Base-by-base conservation (phyloP, 495 filamentous ascomycete species). In the Aspergillus saccharolyticus region DNA sequence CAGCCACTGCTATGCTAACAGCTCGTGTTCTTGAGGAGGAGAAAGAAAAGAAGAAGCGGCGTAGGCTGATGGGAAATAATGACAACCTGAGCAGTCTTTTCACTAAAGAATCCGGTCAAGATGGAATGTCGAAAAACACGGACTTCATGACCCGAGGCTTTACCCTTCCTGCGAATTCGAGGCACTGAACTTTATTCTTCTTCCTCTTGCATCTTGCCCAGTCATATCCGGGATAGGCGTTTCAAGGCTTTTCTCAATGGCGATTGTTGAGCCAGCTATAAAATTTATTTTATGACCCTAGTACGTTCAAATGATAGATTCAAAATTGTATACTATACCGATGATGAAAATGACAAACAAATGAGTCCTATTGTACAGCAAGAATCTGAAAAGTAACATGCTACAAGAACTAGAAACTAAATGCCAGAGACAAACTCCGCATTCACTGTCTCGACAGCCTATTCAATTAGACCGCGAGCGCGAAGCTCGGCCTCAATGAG, bases 11-110 rank as follows among this genome's bases (percentile, higher is more conserved):
- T 0, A 85, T 83, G 12, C 70, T 97, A 19, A 95, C 94, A 6
- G 89, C 87, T 0, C 90, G 83, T 59, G 91, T 98, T 0, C 67
- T 96, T 9, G 85, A 86, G 9, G 94, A 97, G 58, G 88, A 96
- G 67, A 86, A 90, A 48, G 85, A 87, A 64, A 82, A 80, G 58
- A 89, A 89, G 48, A 96, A 95, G 69, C 74, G 85, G 56, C 81
- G 90, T 45, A 96, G 89, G 68, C 63, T 90, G 58, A 80, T 77
- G 57, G 75, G 74, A 5, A 66, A 76, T 49, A 91, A 84, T 70
- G 84, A 86, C 43, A 91, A 85, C 62, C 54, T 91, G 42, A 82
- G 86, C 60, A 88, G 81, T 60, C 71, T 92, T 24, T 92, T 89
- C 62, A 82, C 83, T 1, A 81, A 79, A 8, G 74, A 76, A 1